A percentile compares a stretch with the other conserved stretches of the same genome.
Conservation (phyloP, 2,329 filamentous ascomycete species). For the Colletotrichum orchidophilum region DNA sequence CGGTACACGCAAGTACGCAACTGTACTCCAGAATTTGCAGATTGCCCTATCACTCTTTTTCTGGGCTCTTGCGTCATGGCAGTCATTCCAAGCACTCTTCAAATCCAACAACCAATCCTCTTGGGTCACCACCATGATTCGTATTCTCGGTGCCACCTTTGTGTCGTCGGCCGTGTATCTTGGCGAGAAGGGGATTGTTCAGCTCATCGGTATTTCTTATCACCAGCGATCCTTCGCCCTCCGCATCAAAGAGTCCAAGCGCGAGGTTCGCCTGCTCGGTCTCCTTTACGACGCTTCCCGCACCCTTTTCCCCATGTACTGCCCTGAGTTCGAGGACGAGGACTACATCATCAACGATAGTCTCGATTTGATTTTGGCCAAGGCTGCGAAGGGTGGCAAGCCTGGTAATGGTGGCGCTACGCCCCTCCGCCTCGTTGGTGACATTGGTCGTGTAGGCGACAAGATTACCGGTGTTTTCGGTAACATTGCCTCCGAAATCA, state of each 20-base stretch:
- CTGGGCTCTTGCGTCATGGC: conserved; percentile 71
- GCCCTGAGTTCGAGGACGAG: conserved; percentile 88
- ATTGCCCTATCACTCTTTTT: conserved; percentile 75
- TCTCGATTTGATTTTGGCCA: conserved; percentile 72
- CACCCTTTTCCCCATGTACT: conserved; percentile 90
- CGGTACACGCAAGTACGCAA: conserved; percentile 76
- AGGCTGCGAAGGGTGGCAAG: conserved; percentile 57
- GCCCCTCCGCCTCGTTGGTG: conserved; percentile 81
- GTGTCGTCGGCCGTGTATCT: conserved; percentile 77
- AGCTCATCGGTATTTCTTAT: conserved; percentile 86
- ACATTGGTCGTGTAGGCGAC: conserved; percentile 85
- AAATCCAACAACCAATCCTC: conserved; percentile 41
- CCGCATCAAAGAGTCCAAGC: conserved; percentile 90
- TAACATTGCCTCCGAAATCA: conserved; percentile 92
- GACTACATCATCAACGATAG: conserved; percentile 92
- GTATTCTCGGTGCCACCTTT: conserved; percentile 73
- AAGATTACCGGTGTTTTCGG: conserved; percentile 94
- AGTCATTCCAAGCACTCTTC: conserved; percentile 69
- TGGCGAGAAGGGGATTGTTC: conserved; percentile 81
- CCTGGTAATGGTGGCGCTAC: conserved; percentile 70
- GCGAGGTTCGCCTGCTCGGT: conserved; percentile 81
- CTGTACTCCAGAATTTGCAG: conserved; percentile 70
- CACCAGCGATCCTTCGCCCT: conserved; percentile 85
- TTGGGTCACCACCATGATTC: conserved; percentile 69
- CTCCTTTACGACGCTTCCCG: conserved; percentile 92